phyloP scores from a whole-genome alignment of 345 rosid species.

The Euphorbia pulcherrima region DNA sequence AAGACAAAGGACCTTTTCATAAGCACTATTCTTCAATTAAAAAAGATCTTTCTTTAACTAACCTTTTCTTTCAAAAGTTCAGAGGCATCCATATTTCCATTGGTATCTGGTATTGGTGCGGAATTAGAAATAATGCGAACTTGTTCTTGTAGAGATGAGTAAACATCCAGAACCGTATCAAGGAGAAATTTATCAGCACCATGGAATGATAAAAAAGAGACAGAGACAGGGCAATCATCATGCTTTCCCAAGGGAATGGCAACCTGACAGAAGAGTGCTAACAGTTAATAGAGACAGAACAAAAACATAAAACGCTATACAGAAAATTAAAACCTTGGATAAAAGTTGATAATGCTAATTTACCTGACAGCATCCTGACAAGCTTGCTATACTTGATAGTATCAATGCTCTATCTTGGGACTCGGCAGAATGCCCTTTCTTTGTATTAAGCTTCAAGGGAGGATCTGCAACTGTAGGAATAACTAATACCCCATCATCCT shows the following conservation, averaged over 20 bases:
- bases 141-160: constrained; percentile 75
- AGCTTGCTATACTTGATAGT: constrained; percentile 69
- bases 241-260: constrained; percentile 73
- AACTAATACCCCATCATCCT: constrained; percentile 79
- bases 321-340: constrained; percentile 6
- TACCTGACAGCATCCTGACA: constrained; percentile 98
- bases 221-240: constrained; percentile 60
- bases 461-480: constrained; percentile 77
- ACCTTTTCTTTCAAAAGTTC: constrained; percentile 91
- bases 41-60: constrained; percentile 12
- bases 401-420: constrained; percentile 54
- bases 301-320: constrained; percentile 5
- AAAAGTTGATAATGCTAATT: constrained; percentile 13
- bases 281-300: constrained; percentile 12
- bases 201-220: constrained; percentile 69
- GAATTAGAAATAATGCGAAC: constrained; percentile 52
- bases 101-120: constrained; percentile 42
- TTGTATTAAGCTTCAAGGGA: constrained; percentile 56
- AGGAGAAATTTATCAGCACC: constrained; percentile 93
- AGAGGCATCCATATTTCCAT: constrained; percentile 61
- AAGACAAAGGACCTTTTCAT: background rate
- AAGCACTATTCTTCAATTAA: background rate
- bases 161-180: constrained; percentile 73
- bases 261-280: constrained; percentile 46
- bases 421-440: constrained; percentile 49